phyloP scores from a whole-genome alignment of 169 alveolate genomes.

The Plasmodium coatneyi region DNA sequence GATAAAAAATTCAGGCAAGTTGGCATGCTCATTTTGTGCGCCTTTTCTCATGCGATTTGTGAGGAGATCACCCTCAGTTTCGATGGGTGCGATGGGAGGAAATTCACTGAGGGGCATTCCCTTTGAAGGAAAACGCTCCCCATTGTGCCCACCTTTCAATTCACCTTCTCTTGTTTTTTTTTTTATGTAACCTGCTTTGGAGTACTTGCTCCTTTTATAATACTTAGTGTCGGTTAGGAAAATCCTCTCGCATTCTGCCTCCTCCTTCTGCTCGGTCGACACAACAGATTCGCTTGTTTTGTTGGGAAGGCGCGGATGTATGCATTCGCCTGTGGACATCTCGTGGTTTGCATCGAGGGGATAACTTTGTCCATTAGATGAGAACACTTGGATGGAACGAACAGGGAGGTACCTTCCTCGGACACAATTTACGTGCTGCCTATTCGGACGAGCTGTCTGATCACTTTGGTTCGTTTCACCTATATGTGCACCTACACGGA shows the following conservation, averaged over 20 bases:
- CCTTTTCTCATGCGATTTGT: constrained; percentile 10
- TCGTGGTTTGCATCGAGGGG: not conserved
- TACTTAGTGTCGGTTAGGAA: constrained; percentile 71
- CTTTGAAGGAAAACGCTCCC: not conserved
- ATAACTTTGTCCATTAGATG: not conserved
- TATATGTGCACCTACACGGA: not conserved
- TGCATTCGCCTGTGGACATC: not conserved
- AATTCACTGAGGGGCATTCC: not conserved
- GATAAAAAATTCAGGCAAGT: constrained; percentile 14
- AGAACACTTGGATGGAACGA: not conserved
- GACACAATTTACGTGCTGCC: not conserved
- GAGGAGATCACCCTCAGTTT: constrained; percentile 34
- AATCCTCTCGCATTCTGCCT: not conserved
- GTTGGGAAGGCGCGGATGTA: not conserved
- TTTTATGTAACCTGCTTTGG: constrained; percentile 64
- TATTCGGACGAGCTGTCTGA: not conserved
- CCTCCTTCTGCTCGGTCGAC: not conserved
- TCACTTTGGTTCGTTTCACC: not conserved
- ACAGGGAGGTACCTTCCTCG: not conserved
- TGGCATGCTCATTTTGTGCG: not conserved
- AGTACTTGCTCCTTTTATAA: constrained; percentile 67
- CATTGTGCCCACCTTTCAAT: not conserved
- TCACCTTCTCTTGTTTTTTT: not conserved
- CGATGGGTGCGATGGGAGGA: not conserved
- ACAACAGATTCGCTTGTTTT: not conserved